phyloP scores from a whole-genome alignment of 2,329 filamentous ascomycete genomes.

The Sporothrix phasma region DNA sequence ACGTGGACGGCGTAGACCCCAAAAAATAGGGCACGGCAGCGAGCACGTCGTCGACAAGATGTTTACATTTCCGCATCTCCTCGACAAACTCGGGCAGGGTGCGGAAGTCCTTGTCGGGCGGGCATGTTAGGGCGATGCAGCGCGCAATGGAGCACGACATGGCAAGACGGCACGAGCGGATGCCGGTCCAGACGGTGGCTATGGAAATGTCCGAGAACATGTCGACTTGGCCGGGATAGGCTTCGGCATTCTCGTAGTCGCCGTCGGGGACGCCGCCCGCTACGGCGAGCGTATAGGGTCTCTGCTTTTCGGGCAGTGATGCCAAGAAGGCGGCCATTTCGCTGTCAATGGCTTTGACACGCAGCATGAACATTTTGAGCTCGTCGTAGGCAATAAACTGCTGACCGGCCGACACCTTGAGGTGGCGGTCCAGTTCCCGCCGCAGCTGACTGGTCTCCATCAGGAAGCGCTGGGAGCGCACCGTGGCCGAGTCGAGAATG shows the following conservation, averaged over 20 bases:
- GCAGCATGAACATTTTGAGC: constrained; percentile 45
- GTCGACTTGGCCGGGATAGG: constrained; percentile 51
- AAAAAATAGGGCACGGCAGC: background rate
- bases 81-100: background rate
- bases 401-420: background rate
- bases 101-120: background rate
- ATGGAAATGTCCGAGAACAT: constrained; percentile 49
- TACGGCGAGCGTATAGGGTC: background rate
- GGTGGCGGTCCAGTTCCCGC: constrained; percentile 35
- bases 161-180: constrained; percentile 43
- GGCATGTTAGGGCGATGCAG: constrained; percentile 42
- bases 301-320: constrained; percentile 15
- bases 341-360: constrained; percentile 42
- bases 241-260: constrained; percentile 45
- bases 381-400: constrained; percentile 27
- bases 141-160: constrained; percentile 46
- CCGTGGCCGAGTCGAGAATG: constrained; percentile 37
- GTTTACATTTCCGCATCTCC: background rate
- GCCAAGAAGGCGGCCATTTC: constrained; percentile 43
- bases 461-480: constrained; percentile 40
- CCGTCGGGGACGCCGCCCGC: constrained; percentile 28
- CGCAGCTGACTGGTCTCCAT: constrained; percentile 46
- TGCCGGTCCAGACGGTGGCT: constrained; percentile 45
- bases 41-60: background rate
- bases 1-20: background rate